Evolutionary conservation across 768 basidiomycete species (phyloP).

Genomic region (Megacollybia marginata): DNA sequence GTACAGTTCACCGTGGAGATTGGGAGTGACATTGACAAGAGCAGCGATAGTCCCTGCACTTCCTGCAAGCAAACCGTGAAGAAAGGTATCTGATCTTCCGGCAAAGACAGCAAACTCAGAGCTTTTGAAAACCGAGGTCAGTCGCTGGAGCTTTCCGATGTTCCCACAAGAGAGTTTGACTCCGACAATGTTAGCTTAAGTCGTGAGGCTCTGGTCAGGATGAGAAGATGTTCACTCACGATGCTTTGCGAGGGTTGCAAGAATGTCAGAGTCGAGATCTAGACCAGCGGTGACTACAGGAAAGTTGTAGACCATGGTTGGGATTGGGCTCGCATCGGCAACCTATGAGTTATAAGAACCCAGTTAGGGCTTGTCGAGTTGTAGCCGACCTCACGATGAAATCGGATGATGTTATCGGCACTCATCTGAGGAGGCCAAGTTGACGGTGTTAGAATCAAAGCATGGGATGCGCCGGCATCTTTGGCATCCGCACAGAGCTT

Average conservation of each 20-base stretch:
- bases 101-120: conserved; percentile 64
- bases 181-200: conserved; percentile 66
- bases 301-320: conserved; percentile 82
- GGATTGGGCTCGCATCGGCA: conserved; percentile 59
- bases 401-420: conserved; percentile 51
- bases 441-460: conserved; percentile 68
- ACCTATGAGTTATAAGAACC: conserved; percentile 32
- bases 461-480: conserved; percentile 77
- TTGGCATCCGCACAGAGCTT: conserved; percentile 65
- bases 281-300: conserved; percentile 74
- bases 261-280: conserved; percentile 76
- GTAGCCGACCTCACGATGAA: conserved; percentile 52
- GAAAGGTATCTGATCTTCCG: conserved; percentile 66
- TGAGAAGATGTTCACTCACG: conserved; percentile 12
- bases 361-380: not conserved
- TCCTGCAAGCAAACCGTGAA: conserved; percentile 52
- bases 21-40: conserved; percentile 54
- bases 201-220: too few relatives aligned
- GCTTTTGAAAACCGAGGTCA: conserved; percentile 49
- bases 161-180: conserved; percentile 81
- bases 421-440: conserved; percentile 65
- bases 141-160: conserved; percentile 75
- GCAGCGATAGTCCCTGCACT: conserved; percentile 64
- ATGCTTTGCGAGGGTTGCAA: conserved; percentile 61
- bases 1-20: conserved; percentile 45